These are phyloP conservation scores for Gloeophyllum trabeum DNA, from an alignment of 768 basidiomycete genomes.

Conservation along the genomic window DNA sequence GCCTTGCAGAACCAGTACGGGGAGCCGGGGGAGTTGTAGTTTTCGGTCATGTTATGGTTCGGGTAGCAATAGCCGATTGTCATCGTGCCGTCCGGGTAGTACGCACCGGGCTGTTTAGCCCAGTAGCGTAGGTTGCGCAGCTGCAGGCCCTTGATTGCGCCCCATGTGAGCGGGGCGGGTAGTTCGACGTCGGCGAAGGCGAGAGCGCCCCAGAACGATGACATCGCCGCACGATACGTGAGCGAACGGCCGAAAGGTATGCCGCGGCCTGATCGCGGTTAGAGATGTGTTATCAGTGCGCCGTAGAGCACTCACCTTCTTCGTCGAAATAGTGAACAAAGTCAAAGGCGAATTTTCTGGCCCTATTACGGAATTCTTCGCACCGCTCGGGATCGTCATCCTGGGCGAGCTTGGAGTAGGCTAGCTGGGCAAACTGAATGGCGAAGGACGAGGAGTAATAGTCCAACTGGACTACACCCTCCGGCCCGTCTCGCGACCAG, in stretches of 20 bases:
- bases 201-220: slow-evolving; percentile 67
- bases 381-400: slow-evolving; percentile 52
- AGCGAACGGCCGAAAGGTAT: slow-evolving; percentile 70
- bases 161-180: slow-evolving; percentile 64
- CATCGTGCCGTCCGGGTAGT: slow-evolving; percentile 51
- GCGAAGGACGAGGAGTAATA: slow-evolving; percentile 76
- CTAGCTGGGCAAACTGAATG: slow-evolving; percentile 65
- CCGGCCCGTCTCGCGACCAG: slow-evolving; percentile 71
- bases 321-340: slow-evolving; percentile 70
- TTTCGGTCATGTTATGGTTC: slow-evolving; percentile 67
- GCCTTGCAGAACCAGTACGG: slow-evolving; percentile 80
- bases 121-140: slow-evolving; percentile 66
- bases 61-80: slow-evolving; percentile 65
- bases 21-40: slow-evolving; percentile 71
- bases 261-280: slow-evolving; percentile 57
- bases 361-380: slow-evolving; percentile 54
- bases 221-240: slow-evolving; percentile 76
- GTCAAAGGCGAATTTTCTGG: slow-evolving; percentile 50
- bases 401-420: slow-evolving; percentile 56
- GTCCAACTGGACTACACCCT: slow-evolving; percentile 68
- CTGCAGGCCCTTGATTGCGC: slow-evolving; percentile 62
- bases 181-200: slow-evolving; percentile 62
- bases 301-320: slow-evolving; percentile 52
- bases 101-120: slow-evolving; percentile 52
- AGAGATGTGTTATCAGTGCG: too few species aligned